phyloP scores from a whole-genome alignment of 2,329 filamentous ascomycete genomes.

The Talaromyces marneffei region DNA sequence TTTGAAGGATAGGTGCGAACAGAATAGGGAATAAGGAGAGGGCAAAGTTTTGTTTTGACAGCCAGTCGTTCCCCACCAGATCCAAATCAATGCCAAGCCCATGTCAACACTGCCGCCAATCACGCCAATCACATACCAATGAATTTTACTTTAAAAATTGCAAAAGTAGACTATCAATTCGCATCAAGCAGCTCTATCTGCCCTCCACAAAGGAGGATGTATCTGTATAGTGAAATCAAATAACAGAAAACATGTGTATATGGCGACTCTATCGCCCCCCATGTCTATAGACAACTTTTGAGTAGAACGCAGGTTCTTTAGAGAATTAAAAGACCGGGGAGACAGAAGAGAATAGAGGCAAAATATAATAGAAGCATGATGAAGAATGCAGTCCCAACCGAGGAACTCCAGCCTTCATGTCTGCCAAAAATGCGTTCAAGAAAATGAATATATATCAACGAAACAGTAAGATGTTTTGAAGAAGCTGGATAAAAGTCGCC shows the following conservation, averaged over 20 bases:
- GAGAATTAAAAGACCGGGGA: not conserved
- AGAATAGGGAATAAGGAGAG: not conserved
- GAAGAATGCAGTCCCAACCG: not conserved
- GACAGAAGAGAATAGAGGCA: not conserved
- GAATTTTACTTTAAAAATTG: not conserved
- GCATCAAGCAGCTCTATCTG: not conserved
- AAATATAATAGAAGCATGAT: not conserved
- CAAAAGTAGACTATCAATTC: not conserved
- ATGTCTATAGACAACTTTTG: conserved; percentile 5
- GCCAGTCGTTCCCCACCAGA: conserved; percentile 1
- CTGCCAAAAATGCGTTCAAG: not conserved
- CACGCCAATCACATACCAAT: conserved; percentile 2
- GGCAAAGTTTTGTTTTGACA: conserved; percentile 12
- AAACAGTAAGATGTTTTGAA: conserved; percentile 19
- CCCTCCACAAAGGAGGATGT: not conserved
- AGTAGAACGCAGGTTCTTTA: not conserved
- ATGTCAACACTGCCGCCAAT: conserved; percentile 10
- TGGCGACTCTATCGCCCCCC: conserved; percentile 2
- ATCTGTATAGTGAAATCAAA: not conserved
- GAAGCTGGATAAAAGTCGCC: conserved; percentile 28
- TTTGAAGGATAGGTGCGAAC: conserved; percentile 1
- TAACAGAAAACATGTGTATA: not conserved
- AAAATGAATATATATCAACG: conserved; percentile 17
- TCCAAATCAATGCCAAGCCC: conserved; percentile 6
- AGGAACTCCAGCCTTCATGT: not conserved